These are phyloP conservation scores for Alternaria panax DNA, from an alignment of 2,329 filamentous ascomycete genomes.

Conservation along the genomic window DNA sequence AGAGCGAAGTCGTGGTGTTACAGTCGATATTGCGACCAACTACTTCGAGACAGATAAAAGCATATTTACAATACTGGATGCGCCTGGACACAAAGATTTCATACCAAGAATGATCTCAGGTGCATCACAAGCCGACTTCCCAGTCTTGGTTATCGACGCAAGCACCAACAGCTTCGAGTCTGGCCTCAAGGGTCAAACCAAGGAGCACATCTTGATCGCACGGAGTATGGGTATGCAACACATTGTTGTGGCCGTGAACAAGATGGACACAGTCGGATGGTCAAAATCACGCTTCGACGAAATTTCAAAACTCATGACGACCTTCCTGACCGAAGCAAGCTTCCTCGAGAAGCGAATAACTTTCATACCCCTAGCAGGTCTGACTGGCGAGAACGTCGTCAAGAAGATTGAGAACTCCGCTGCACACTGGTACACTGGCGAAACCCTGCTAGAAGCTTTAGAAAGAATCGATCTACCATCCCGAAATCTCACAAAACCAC, in stretches of 20 bases:
- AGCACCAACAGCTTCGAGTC: constrained; percentile 91
- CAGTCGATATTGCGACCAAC: constrained; percentile 95
- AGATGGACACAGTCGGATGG: constrained; percentile 89
- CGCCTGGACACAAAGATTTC: constrained; percentile 93
- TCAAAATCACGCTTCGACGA: constrained; percentile 82
- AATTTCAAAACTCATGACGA: constrained; percentile 81
- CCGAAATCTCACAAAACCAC: constrained; percentile 75
- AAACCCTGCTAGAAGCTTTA: constrained; percentile 81
- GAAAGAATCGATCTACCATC: constrained; percentile 79
- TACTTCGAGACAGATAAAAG: constrained; percentile 90
- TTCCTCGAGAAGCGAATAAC: constrained; percentile 82
- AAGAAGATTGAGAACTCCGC: constrained; percentile 60
- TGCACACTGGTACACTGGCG: constrained; percentile 78
- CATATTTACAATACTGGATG: constrained; percentile 91
- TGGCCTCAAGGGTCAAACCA: constrained; percentile 90
- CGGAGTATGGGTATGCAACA: constrained; percentile 89
- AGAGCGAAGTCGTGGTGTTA: constrained; percentile 88
- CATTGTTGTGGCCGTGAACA: constrained; percentile 92
- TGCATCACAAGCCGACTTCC: constrained; percentile 94
- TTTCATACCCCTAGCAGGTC: constrained; percentile 88
- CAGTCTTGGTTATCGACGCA: constrained; percentile 91
- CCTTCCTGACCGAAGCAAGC: constrained; percentile 82
- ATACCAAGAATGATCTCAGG: constrained; percentile 99
- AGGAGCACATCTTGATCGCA: constrained; percentile 88
- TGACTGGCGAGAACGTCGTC: constrained; percentile 87